Conservation (phyloP, 2,329 filamentous ascomycete genomes). For the Aspergillus tamarii region DNA sequence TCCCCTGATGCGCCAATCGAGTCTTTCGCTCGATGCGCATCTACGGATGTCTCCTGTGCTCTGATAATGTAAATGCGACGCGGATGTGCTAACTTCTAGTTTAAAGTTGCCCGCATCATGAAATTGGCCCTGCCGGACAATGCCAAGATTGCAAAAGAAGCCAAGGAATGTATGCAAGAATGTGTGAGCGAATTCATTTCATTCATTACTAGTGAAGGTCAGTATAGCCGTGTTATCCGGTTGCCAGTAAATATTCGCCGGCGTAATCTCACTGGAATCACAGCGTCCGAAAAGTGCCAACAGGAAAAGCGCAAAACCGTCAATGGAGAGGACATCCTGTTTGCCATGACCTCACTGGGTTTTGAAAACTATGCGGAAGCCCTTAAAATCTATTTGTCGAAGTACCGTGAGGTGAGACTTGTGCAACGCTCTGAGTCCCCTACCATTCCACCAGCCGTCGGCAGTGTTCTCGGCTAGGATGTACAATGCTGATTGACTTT, state of each 20-base stretch:
- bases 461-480: conserved; percentile 5
- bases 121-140: conserved; percentile 97
- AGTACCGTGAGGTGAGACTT: conserved; percentile 90
- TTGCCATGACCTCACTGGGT: conserved; percentile 97
- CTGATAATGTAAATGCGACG: not conserved
- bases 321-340: conserved; percentile 97
- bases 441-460: conserved; percentile 34
- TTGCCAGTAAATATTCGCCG: not conserved
- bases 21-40: not conserved
- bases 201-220: conserved; percentile 99
- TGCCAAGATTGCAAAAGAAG: conserved; percentile 98
- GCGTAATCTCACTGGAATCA: conserved; percentile 15
- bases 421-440: conserved; percentile 24
- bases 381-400: conserved; percentile 94
- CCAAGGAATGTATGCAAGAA: conserved; percentile 99
- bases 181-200: conserved; percentile 99
- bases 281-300: conserved; percentile 95
- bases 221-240: conserved; percentile 38
- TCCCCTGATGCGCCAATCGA: not conserved
- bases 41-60: not conserved
- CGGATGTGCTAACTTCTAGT: conserved; percentile 55
- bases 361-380: conserved; percentile 99
- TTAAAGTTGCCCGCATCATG: conserved; percentile 98
- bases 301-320: conserved; percentile 99
- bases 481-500: conserved; percentile 38